Evolutionary conservation across 2,329 filamentous ascomycete species (phyloP), one percentile per base, ranked within the genome.

Genomic region (Pleomassaria siparia): DNA sequence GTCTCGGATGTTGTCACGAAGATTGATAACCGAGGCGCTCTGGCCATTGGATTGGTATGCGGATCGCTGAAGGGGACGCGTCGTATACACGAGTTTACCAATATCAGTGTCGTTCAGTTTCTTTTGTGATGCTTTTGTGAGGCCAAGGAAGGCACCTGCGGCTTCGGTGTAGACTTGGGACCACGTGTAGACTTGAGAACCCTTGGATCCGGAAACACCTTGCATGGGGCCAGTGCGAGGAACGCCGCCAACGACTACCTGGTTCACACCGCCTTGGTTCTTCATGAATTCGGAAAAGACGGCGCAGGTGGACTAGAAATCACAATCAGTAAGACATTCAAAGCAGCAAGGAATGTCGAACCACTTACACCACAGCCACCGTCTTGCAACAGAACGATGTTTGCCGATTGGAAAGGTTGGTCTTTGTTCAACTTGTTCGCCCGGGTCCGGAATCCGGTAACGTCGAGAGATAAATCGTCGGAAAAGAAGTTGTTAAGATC

Each of bases 201-300:
- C 72, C 49, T 72, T 72, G 39, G 68, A 64, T 7, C 72, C 72
- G 20, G 69, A 68, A 8, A 73, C 64, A 11, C 64, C 68, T 53
- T 73, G 70, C 50, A 69, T 72, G 29, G 68, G 64, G 13, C 67
- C 64, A 6, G 50, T 61, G 26, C 61, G 61, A 1, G 71, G 69
- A 2, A 62, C 61, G 13, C 72, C 72, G 24, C 71, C 72, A 2
- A 74, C 59, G 15, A 64, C 66, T 40, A 74, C 60, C 32, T 64
- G 64, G 32, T 69, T 63, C 20, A 74, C 63, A n/a, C 64, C 62
- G 2, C 60, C 72, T 53, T 73, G 70, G 22, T 64, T 61, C 15
- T 66, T 65, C 69, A 73, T 72, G 15, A 73, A 54, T 46, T 74
- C 72, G 22, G 60, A 55, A 59, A 74, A 74, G 47, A 72, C 63